Conservation (phyloP, 2,329 filamentous ascomycete species). For the Aquanectria penicillioides region DNA sequence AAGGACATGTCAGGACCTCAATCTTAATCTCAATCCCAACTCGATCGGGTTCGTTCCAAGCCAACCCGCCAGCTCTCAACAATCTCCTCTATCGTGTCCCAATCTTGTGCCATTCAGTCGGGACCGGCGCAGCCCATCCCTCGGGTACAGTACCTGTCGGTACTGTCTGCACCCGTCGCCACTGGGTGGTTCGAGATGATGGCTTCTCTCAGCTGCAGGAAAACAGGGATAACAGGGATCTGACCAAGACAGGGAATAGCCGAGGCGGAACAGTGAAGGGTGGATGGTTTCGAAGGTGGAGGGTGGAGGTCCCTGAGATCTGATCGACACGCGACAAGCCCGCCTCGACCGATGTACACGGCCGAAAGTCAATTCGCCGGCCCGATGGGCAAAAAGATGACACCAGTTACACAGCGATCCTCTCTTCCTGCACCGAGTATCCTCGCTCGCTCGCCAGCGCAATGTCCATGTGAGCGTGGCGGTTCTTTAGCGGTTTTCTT, state of each 20-base stretch:
- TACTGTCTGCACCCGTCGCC: slow-evolving; percentile 33
- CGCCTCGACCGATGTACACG: slow-evolving; percentile 11
- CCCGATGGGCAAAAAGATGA: slow-evolving; percentile 12
- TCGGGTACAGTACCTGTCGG: neutral
- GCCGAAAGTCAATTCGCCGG: slow-evolving; percentile 39
- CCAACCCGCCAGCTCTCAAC: slow-evolving; percentile 1
- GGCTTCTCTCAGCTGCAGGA: slow-evolving; percentile 19
- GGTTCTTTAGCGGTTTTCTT: slow-evolving; percentile 23
- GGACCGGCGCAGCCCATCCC: neutral
- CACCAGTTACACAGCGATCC: slow-evolving; percentile 1
- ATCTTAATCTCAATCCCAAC: neutral
- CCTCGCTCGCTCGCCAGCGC: neutral
- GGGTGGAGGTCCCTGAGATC: slow-evolving; percentile 44
- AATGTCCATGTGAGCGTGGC: slow-evolving; percentile 28
- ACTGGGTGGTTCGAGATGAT: slow-evolving; percentile 27
- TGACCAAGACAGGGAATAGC: slow-evolving; percentile 33
- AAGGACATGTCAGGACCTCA: no score
- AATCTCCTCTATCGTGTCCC: neutral
- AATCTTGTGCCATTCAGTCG: slow-evolving; percentile 20
- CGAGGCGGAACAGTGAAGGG: slow-evolving; percentile 36
- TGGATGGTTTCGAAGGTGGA: slow-evolving; percentile 30
- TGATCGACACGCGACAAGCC: slow-evolving; percentile 42
- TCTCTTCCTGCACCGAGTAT: neutral
- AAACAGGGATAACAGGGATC: slow-evolving; percentile 37
- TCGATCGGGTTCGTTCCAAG: neutral